These are phyloP conservation scores for Verticillium nonalfalfae DNA, from an alignment of 2,329 filamentous ascomycete species.

Conservation along the genomic window DNA sequence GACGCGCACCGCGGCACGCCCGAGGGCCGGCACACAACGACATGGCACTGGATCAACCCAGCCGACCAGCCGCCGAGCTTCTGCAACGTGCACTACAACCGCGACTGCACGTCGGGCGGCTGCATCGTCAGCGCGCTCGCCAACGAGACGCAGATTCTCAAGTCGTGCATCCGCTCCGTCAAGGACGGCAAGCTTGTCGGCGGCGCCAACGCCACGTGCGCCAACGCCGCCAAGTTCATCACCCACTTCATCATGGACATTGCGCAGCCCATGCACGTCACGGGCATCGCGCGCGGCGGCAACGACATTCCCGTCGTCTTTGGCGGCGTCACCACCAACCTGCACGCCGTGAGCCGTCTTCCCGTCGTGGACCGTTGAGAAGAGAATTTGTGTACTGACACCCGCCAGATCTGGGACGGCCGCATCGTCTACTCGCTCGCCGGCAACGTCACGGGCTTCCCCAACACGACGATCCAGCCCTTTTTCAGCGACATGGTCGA, in stretches of 20 bases:
- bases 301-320: constrained; percentile 43
- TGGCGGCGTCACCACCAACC: constrained; percentile 43
- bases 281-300: constrained; percentile 10
- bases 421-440: constrained; percentile 2
- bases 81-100: constrained; percentile 10
- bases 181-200: constrained; percentile 17
- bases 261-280: constrained; percentile 12
- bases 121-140: constrained; percentile 11
- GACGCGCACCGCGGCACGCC: constrained; percentile 9
- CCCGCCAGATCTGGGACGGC: constrained; percentile 1
- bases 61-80: constrained; percentile 9
- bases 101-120: constrained; percentile 10
- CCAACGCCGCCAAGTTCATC: constrained; percentile 14
- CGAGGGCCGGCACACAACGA: constrained; percentile 11
- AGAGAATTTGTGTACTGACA: background rate
- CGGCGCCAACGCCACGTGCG: constrained; percentile 15
- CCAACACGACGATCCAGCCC: background rate
- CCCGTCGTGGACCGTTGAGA: background rate
- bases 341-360: constrained; percentile 36
- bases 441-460: background rate
- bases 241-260: constrained; percentile 13
- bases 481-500: constrained; percentile 2
- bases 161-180: background rate
- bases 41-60: constrained; percentile 13
- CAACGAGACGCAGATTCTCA: constrained; percentile 7